phyloP scores from a whole-genome alignment of 2,329 filamentous ascomycete genomes.

The Mariannaea elegans region DNA sequence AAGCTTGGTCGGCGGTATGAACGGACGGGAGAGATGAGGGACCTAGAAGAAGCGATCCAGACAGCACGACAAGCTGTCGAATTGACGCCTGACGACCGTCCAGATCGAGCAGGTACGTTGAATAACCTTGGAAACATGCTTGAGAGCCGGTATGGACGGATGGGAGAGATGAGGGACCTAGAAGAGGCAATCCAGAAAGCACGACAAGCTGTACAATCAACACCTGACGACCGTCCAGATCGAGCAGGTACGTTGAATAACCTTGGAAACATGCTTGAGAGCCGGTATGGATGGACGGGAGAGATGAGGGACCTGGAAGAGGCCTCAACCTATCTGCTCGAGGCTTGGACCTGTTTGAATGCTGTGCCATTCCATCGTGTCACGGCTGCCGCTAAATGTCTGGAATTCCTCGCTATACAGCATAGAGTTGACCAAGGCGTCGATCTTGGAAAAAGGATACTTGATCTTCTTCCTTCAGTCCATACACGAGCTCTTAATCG shows the following conservation, averaged over 20 bases:
- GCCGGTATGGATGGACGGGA: slow-evolving; percentile 2
- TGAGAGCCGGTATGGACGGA: not conserved
- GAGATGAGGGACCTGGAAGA: slow-evolving; percentile 4
- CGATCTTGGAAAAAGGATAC: slow-evolving; percentile 4
- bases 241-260: not conserved
- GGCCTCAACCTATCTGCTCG: slow-evolving; percentile 4
- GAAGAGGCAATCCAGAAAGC: slow-evolving; percentile 3
- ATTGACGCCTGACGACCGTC: not conserved
- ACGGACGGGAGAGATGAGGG: too few relatives aligned
- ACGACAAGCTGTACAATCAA: not conserved
- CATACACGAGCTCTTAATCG: slow-evolving; percentile 12
- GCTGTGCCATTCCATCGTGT: slow-evolving; percentile 18
- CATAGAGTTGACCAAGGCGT: slow-evolving; percentile 1
- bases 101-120: not conserved
- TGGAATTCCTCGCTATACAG: slow-evolving; percentile 9
- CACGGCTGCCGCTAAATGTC: slow-evolving; percentile 8
- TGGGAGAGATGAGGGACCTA: not conserved
- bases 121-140: not conserved
- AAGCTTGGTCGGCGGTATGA: too few relatives aligned
- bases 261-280: not conserved
- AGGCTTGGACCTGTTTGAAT: slow-evolving; percentile 11
- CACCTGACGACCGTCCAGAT: not conserved
- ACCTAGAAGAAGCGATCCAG: not conserved
- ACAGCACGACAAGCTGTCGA: not conserved
- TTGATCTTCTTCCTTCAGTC: slow-evolving; percentile 19